Evolutionary conservation across 108 stramenopile genomes (phyloP), one percentile per base, ranked within the genome.

Genomic region (Licmophora abbreviata): DNA sequence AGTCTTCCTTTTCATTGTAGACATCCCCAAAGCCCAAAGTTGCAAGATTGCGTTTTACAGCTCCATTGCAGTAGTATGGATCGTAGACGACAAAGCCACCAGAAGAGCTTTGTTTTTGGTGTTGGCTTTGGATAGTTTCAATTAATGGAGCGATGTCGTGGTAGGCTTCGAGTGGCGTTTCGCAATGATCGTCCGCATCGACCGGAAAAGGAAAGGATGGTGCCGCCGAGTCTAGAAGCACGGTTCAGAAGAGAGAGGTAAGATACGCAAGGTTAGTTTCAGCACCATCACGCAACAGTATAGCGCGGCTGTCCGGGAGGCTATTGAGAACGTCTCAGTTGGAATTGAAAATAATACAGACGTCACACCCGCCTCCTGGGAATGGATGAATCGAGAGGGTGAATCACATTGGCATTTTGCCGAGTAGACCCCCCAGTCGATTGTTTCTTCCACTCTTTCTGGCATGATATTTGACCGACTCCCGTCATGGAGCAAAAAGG

Each of bases 11-110:
- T 33, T 66, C 49, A 54, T 97, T 96, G 69, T 85, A 76, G 22
- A 97, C 94, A 41, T 85, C 70, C 29, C 62, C 60, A 61, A 93
- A 97, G 17, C 97, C 97, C 45, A 99, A 61, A 6, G 69, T 46
- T 6, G 48, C 45, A 36, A 99, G 63, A 48, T 90, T 78, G 5
- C 53, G 50, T 0, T 71, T 56, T 3, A 97, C 93, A 5, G 74
- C 69, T 20, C 98, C 98, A 54, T 94, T 78, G 65, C 98, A 99
- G 67, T 66, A 99, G 71, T 97, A 99, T 3, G 98, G 98, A 69
- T 99, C 95, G 58, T 97, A 99, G 36, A 99, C 90, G 11, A n/a
- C n/a, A n/a, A n/a, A n/a, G n/a, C n/a, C n/a, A n/a, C n/a, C n/a
- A 40, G 38, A 40, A 15, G 20, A 40, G 3, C 44, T 27, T 41